These are phyloP conservation scores for Neurospora sp. DNA, from an alignment of 495 filamentous ascomycete species.

Conservation along the genomic window DNA sequence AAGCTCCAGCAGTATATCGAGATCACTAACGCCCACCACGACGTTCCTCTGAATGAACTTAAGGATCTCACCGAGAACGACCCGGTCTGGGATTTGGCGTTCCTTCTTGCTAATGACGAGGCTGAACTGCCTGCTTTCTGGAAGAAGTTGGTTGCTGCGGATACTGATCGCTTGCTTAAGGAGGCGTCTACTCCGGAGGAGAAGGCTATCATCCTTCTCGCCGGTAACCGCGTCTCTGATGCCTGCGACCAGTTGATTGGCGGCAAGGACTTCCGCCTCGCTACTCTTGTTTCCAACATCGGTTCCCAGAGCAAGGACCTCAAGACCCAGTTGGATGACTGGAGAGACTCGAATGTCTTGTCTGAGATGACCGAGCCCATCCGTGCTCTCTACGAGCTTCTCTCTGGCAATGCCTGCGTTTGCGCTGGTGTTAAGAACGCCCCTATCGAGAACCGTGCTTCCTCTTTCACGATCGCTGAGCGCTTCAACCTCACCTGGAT, in stretches of 20 bases:
- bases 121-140: slow-evolving; percentile 49
- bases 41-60: slow-evolving; percentile 12
- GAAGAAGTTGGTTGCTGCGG: slow-evolving; percentile 48
- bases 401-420: slow-evolving; percentile 73
- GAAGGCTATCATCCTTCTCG: slow-evolving; percentile 69
- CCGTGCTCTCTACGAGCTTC: slow-evolving; percentile 78
- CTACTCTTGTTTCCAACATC: slow-evolving; percentile 73
- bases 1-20: slow-evolving; percentile 24
- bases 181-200: slow-evolving; percentile 57
- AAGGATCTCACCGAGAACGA: slow-evolving; percentile 41
- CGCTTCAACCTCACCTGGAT: slow-evolving; percentile 84
- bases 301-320: slow-evolving; percentile 61
- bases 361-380: slow-evolving; percentile 81
- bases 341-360: slow-evolving; percentile 67
- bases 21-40: slow-evolving; percentile 8
- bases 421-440: slow-evolving; percentile 65
- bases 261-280: slow-evolving; percentile 65
- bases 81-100: slow-evolving; percentile 65
- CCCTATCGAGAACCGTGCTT: slow-evolving; percentile 62
- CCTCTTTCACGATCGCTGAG: slow-evolving; percentile 66
- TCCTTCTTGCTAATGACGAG: slow-evolving; percentile 74
- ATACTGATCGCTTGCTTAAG: slow-evolving; percentile 40
- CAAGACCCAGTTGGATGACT: slow-evolving; percentile 66
- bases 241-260: slow-evolving; percentile 70
- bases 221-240: slow-evolving; percentile 63